phyloP scores from a whole-genome alignment of 2,329 filamentous ascomycete genomes.

The Exophiala spinifera region DNA sequence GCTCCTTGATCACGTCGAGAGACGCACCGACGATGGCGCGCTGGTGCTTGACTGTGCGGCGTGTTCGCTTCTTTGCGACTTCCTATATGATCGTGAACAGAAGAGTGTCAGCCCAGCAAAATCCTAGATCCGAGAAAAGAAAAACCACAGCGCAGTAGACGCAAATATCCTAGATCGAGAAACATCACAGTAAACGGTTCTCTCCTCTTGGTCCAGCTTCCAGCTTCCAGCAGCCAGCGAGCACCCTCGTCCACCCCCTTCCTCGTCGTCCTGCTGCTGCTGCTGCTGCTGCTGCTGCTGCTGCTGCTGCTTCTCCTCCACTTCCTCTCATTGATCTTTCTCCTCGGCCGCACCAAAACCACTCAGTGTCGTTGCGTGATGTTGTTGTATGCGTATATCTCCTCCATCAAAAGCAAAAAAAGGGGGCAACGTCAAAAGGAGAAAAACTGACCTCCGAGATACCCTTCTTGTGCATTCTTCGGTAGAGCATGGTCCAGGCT shows the following conservation, averaged over 20 bases:
- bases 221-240: too few relatives aligned
- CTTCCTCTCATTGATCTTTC: too few relatives aligned
- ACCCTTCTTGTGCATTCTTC: slow-evolving; percentile 99
- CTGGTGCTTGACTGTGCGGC: slow-evolving; percentile 97
- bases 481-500: slow-evolving; percentile 96
- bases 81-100: slow-evolving; percentile 62
- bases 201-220: background rate
- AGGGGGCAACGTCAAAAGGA: background rate
- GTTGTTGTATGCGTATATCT: too few relatives aligned
- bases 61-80: slow-evolving; percentile 99
- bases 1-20: slow-evolving; percentile 99
- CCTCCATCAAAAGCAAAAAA: background rate
- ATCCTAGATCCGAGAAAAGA: background rate
- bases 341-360: slow-evolving; percentile 4
- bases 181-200: too few relatives aligned
- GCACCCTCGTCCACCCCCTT: too few relatives aligned
- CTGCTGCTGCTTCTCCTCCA: background rate
- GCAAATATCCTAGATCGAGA: too few relatives aligned
- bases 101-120: background rate
- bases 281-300: too few relatives aligned
- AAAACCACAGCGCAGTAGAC: too few relatives aligned
- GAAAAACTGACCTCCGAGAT: slow-evolving; percentile 96
- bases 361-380: too few relatives aligned
- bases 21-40: slow-evolving; percentile 98
- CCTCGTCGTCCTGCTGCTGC: too few relatives aligned